Evolutionary conservation across 352 stramenopile species (phyloP).

Genomic region (Globisporangium solare): DNA sequence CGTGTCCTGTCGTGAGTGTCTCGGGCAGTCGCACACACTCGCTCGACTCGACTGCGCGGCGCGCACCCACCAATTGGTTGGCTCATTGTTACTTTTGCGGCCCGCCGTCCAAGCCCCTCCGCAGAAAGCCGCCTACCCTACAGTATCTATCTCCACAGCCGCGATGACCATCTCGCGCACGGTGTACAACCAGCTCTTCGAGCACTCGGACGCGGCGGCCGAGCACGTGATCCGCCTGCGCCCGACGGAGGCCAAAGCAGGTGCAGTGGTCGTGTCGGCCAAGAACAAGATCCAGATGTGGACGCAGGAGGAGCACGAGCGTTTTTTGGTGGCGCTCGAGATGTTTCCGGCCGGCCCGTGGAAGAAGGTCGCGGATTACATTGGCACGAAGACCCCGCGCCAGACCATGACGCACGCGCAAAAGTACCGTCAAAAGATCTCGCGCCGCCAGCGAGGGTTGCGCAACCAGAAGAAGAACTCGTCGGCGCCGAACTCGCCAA

Average conservation of each 20-base stretch:
- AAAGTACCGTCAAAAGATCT: conserved; percentile 84
- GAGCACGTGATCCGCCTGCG: conserved; percentile 70
- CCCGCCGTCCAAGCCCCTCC: background rate
- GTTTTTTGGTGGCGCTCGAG: conserved; percentile 78
- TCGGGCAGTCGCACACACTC: conserved; percentile 6
- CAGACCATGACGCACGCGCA: conserved; percentile 92
- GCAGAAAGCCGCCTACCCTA: too few species aligned
- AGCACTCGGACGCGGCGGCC: conserved; percentile 35
- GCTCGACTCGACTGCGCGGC: background rate
- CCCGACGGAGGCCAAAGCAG: conserved; percentile 74
- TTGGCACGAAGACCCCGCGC: conserved; percentile 84
- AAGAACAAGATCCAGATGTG: conserved; percentile 87
- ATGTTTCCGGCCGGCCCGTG: conserved; percentile 81
- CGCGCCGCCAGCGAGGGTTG: conserved; percentile 60
- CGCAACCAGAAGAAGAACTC: conserved; percentile 69
- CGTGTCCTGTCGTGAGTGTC: conserved; percentile 11
- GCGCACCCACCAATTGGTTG: conserved; percentile 6
- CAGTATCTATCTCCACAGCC: background rate
- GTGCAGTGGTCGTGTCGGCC: conserved; percentile 68
- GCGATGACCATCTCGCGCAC: conserved; percentile 78
- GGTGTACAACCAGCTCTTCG: conserved; percentile 84
- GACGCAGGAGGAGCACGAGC: conserved; percentile 84
- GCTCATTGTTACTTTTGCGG: conserved; percentile 15
- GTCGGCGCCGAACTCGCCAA: conserved; percentile 12
- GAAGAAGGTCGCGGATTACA: conserved; percentile 84